phyloP scores from a whole-genome alignment of 257 asterid species.

The Ligustrum vulgare region DNA sequence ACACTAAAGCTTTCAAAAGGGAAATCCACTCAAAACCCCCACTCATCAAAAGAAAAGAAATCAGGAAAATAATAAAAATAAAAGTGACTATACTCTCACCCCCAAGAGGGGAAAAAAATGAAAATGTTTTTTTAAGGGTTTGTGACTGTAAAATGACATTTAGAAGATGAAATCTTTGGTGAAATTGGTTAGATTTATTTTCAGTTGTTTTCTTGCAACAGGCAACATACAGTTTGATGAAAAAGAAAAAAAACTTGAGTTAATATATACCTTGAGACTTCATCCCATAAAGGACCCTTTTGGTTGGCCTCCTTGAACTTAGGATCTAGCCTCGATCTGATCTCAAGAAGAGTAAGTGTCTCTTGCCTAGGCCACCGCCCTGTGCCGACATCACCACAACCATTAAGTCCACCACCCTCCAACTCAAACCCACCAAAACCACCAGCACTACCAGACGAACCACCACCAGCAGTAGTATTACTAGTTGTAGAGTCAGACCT shows the following conservation, averaged over 20 bases:
- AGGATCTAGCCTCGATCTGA: slow-evolving; percentile 84
- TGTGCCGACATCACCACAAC: slow-evolving; percentile 48
- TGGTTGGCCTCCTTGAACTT: slow-evolving; percentile 96
- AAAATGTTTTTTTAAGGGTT: neutral
- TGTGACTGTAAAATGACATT: neutral
- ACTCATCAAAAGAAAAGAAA: neutral
- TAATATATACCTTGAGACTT: slow-evolving; percentile 73
- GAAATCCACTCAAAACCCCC: neutral
- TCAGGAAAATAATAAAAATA: no score
- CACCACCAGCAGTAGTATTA: slow-evolving; percentile 19
- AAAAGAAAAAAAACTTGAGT: no score
- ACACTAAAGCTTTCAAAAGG: neutral
- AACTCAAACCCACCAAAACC: slow-evolving; percentile 34
- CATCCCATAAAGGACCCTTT: slow-evolving; percentile 97
- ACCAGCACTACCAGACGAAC: slow-evolving; percentile 23
- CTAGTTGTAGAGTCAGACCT: slow-evolving; percentile 42
- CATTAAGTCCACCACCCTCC: slow-evolving; percentile 36
- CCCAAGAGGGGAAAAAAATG: no score
- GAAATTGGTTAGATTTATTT: neutral
- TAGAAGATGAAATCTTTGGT: neutral
- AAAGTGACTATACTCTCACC: neutral
- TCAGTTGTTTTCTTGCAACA: no score
- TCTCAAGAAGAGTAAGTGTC: slow-evolving; percentile 92
- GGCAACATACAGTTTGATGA: no score
- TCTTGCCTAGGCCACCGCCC: slow-evolving; percentile 99